These are phyloP conservation scores for Auricularia auricula-judae DNA, from an alignment of 768 basidiomycete species.

Conservation along the genomic window DNA sequence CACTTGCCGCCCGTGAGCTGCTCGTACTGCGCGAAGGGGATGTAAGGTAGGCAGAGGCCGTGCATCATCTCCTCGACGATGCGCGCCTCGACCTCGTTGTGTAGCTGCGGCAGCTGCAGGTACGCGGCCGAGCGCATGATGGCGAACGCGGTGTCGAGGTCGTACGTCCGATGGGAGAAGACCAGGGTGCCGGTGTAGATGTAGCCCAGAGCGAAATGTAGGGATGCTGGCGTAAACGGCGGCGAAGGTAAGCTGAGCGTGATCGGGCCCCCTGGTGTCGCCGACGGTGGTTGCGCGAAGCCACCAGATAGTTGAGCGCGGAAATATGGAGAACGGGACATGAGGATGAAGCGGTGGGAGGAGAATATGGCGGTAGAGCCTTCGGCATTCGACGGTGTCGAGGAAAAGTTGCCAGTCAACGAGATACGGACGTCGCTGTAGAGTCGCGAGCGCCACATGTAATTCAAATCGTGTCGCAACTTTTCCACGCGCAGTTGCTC, in stretches of 20 bases:
- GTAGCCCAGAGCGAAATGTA: slow-evolving; percentile 90
- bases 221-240: slow-evolving; percentile 87
- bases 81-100: slow-evolving; percentile 70
- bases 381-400: slow-evolving; percentile 38
- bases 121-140: slow-evolving; percentile 79
- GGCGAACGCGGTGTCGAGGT: slow-evolving; percentile 83
- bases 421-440: slow-evolving; percentile 87
- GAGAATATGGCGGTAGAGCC: slow-evolving; percentile 76
- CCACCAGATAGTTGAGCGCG: slow-evolving; percentile 66
- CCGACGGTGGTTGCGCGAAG: slow-evolving; percentile 28
- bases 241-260: slow-evolving; percentile 74
- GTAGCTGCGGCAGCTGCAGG: slow-evolving; percentile 61
- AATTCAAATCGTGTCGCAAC: slow-evolving; percentile 85
- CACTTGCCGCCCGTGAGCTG: slow-evolving; percentile 60
- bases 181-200: slow-evolving; percentile 91
- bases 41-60: slow-evolving; percentile 76
- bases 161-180: slow-evolving; percentile 87
- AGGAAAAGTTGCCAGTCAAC: slow-evolving; percentile 58
- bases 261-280: slow-evolving; percentile 31
- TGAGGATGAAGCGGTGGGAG: slow-evolving; percentile 86
- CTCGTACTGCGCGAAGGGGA: slow-evolving; percentile 73
- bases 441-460: slow-evolving; percentile 92
- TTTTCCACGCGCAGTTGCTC: slow-evolving; percentile 64
- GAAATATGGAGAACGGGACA: slow-evolving; percentile 84
- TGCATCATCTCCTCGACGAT: slow-evolving; percentile 85